Evolutionary conservation across 2,329 filamentous ascomycete species (phyloP), one percentile per base, ranked within the genome.

Genomic region (Cephalotrichum gorgonifer): DNA sequence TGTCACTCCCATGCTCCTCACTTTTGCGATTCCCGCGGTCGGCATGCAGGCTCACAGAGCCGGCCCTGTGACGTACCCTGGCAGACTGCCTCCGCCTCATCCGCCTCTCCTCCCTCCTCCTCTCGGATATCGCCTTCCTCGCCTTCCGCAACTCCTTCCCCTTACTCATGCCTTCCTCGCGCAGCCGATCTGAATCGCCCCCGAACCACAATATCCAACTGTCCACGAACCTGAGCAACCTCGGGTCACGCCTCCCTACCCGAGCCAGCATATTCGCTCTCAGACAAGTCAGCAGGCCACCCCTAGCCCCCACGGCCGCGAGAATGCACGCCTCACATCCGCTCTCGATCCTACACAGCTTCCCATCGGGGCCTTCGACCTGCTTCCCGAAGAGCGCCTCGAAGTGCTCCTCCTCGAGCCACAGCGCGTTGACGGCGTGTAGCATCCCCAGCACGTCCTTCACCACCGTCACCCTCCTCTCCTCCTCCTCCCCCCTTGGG

Each of bases 311-410:
- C 1, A 81, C 56, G 3, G 64, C 63, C 2, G 72, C 66, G 12
- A 80, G 58, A 26, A 76, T 70, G 52, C 77, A 81, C 2, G 74
- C 76, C 55, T 77, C 71, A 53, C 77, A 81, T 2, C 50, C n/a
- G 14, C 63, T 60, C 27, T 53, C 50, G 4, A 72, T 59, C 11
- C 52, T 44, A 6, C 52, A 55, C 31, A 41, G 35, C 25, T 20
- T 48, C 35, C 20, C 4, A 14, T 31, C 22, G 64, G 56, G 23
- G 23, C 38, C 22, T 54, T 57, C 43, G 53, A 54, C 26, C 47
- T 44, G 47, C 1, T 64, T 56, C n/a, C 62, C 59, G 52, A 66
- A 73, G 3, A 62, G 53, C 12, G 56, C 39, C 17, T 55, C 52
- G 51, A 73, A 74, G 3, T 65, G 54, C 1, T 56, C 47, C 1